Conservation (phyloP, 345 rosid genomes). For the Melaleuca alternifolia region DNA sequence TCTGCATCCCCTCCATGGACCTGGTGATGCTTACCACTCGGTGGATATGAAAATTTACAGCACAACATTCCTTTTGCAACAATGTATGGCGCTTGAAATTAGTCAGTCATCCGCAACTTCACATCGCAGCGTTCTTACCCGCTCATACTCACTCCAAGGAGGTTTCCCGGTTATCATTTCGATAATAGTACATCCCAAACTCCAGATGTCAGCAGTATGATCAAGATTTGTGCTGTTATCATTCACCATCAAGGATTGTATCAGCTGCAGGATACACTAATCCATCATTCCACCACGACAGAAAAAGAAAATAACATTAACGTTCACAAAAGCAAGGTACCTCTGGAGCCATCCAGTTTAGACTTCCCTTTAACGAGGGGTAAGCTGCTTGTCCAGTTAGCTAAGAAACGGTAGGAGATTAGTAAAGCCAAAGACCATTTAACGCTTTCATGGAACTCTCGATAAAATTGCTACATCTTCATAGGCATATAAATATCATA, state of each 20-base stretch:
- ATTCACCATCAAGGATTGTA: background rate
- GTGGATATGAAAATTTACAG: background rate
- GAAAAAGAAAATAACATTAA: background rate
- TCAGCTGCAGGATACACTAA: slow-evolving; percentile 39
- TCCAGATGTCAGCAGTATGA: background rate
- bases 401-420: background rate
- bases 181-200: slow-evolving; percentile 29
- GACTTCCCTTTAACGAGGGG: background rate
- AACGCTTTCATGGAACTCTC: background rate
- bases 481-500: background rate
- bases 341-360: background rate
- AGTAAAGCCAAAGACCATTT: background rate
- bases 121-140: slow-evolving; percentile 42
- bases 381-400: background rate
- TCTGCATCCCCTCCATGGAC: background rate
- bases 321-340: background rate
- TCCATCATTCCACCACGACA: slow-evolving; percentile 82
- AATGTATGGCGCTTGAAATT: background rate
- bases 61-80: background rate
- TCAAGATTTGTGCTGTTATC: background rate
- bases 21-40: background rate
- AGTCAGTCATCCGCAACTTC: background rate
- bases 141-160: slow-evolving; percentile 89
- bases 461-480: background rate
- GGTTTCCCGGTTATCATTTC: slow-evolving; percentile 92